These are phyloP conservation scores for Kurtzmaniella cleridarum DNA, from an alignment of 805 yeast species.

Conservation along the genomic window DNA sequence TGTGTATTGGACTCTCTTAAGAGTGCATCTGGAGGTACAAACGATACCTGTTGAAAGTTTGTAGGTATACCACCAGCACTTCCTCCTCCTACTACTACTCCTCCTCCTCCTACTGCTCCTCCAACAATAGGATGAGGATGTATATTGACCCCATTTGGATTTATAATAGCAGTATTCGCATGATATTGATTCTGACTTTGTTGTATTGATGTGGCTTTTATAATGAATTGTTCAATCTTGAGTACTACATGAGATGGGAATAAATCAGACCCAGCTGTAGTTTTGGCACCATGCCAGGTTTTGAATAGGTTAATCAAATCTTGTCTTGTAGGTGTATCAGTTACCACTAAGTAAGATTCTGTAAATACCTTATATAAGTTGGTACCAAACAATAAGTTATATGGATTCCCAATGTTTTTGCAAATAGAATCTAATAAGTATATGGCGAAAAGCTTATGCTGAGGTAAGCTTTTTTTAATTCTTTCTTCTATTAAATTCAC, in stretches of 20 bases:
- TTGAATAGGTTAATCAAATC: slow-evolving; percentile 34
- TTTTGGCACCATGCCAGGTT: slow-evolving; percentile 34
- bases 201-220: slow-evolving; percentile 27
- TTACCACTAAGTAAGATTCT: slow-evolving; percentile 33
- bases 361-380: slow-evolving; percentile 31
- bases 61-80: not conserved
- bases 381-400: slow-evolving; percentile 31
- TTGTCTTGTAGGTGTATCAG: slow-evolving; percentile 36
- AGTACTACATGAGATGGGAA: slow-evolving; percentile 25
- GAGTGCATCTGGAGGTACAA: slow-evolving; percentile 23
- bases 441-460: slow-evolving; percentile 30
- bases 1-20: slow-evolving; percentile 32
- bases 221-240: slow-evolving; percentile 34
- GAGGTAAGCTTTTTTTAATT: slow-evolving; percentile 32
- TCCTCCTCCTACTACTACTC: not conserved
- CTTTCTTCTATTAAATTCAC: slow-evolving; percentile 30
- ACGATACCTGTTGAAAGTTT: not conserved
- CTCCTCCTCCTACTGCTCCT: not conserved
- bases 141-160: not conserved
- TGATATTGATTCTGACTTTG: slow-evolving; percentile 6
- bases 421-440: slow-evolving; percentile 38
- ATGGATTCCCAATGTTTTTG: slow-evolving; percentile 40
- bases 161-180: not conserved
- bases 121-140: too few species aligned
- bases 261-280: slow-evolving; percentile 28